A percentile compares a stretch with the other conserved stretches of the same genome.
phyloP scores from a whole-genome alignment of 2,329 filamentous ascomycete genomes.

The Ascochyta clinopodiicola region DNA sequence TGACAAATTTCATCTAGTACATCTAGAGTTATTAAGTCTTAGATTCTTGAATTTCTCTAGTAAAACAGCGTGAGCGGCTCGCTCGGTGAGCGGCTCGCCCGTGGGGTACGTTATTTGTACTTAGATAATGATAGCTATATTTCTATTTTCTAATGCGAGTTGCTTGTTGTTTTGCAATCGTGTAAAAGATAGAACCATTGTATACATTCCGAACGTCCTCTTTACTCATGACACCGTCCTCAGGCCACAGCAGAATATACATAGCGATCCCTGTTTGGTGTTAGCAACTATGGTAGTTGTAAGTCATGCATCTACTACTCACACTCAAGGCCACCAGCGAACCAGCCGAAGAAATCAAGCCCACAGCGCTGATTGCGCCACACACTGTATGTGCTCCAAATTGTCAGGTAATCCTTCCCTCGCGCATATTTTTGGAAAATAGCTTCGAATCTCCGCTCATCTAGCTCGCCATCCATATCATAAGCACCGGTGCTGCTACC shows the following conservation, averaged over 20 bases:
- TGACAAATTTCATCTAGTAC: too few species aligned
- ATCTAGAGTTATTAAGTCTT: too few species aligned
- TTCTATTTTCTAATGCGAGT: too few species aligned
- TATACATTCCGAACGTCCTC: constrained; percentile 23
- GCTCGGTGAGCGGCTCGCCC: too few species aligned
- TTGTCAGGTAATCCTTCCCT: constrained; percentile 20
- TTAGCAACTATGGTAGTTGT: background rate
- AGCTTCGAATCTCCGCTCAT: constrained; percentile 23
- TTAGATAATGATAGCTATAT: too few species aligned
- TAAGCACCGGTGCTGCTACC: constrained; percentile 28
- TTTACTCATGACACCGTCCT: constrained; percentile 22
- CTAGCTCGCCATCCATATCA: constrained; percentile 24
- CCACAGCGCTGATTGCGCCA: constrained; percentile 25
- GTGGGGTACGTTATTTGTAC: too few species aligned
- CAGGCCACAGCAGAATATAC: constrained; percentile 29
- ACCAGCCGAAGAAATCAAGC: constrained; percentile 28
- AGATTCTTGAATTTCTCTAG: too few species aligned
- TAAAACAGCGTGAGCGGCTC: too few species aligned
- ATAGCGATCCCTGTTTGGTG: constrained; percentile 21
- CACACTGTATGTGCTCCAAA: constrained; percentile 16
- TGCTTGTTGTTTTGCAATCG: constrained; percentile 11
- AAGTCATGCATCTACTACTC: background rate
- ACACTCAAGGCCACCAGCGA: constrained; percentile 29
- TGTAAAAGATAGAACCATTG: constrained; percentile 36
- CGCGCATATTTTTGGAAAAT: constrained; percentile 26